phyloP scores from a whole-genome alignment of 805 yeast species.

The Kuraishia capsulata region DNA sequence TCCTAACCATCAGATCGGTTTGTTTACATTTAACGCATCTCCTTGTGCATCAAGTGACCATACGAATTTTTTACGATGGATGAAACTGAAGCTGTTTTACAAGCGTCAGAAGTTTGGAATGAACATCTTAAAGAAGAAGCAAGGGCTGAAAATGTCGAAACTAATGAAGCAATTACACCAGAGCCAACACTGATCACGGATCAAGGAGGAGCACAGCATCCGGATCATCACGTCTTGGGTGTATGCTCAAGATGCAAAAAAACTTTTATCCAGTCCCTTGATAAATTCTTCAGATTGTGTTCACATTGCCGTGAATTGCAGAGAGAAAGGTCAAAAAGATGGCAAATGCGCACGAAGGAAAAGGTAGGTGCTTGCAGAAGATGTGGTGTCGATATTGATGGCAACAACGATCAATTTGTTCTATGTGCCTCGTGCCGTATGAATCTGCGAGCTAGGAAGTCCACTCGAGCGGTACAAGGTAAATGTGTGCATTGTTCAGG shows the following conservation, averaged over 20 bases:
- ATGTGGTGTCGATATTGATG: constrained; percentile 42
- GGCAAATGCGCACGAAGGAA: constrained; percentile 54
- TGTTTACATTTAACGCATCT: too few species aligned
- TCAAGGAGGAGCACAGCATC: not conserved
- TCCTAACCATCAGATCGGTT: not conserved
- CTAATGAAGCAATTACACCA: not conserved
- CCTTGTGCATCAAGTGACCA: not conserved
- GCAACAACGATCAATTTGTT: constrained; percentile 41
- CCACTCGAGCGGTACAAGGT: constrained; percentile 51
- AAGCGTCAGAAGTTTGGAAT: not conserved
- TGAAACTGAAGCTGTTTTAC: not conserved
- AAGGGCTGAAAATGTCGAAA: not conserved
- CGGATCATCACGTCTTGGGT: not conserved
- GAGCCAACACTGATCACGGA: not conserved
- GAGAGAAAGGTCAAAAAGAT: constrained; percentile 50
- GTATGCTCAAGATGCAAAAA: constrained; percentile 54
- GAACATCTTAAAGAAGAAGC: not conserved
- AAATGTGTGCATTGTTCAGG: constrained; percentile 65
- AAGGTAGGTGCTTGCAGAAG: constrained; percentile 57
- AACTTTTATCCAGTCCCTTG: constrained; percentile 36
- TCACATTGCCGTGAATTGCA: constrained; percentile 58
- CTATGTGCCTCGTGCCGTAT: constrained; percentile 53
- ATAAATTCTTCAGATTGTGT: constrained; percentile 46
- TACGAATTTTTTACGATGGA: not conserved
- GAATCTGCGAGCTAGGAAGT: constrained; percentile 44